Evolutionary conservation across 257 asterid species (phyloP).

Genomic region (Lithospermum erythrorhizon): DNA sequence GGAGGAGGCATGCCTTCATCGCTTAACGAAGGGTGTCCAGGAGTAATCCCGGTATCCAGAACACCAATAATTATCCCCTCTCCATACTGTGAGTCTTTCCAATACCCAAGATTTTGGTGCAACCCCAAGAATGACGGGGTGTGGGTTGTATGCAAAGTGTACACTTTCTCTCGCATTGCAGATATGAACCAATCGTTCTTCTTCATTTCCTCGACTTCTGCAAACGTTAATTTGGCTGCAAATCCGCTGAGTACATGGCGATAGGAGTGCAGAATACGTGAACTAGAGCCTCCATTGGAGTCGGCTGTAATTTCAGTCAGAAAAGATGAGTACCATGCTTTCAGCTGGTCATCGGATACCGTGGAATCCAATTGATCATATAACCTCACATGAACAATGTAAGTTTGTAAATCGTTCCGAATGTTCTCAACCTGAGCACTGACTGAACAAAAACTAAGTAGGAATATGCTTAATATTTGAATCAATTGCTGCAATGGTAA

Average conservation of each 20-base stretch:
- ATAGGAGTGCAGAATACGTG: conserved; percentile 1
- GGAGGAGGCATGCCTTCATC: conserved; percentile 8
- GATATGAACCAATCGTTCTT: neutral
- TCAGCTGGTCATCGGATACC: neutral
- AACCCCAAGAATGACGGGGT: conserved; percentile 5
- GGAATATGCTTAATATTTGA: too few relatives aligned
- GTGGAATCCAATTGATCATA: neutral
- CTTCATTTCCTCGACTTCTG: neutral
- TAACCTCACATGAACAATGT: neutral
- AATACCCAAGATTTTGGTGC: neutral
- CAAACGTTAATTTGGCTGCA: neutral
- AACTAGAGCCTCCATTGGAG: neutral
- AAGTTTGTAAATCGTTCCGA: neutral
- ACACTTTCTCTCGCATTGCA: neutral
- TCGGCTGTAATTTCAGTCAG: neutral
- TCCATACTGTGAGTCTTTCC: conserved; percentile 5
- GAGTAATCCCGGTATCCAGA: conserved; percentile 6
- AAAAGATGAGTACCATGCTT: neutral
- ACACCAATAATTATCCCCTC: neutral
- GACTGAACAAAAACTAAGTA: too few relatives aligned
- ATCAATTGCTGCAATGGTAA: too few relatives aligned
- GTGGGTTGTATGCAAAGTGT: conserved; percentile 3
- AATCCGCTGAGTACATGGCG: neutral
- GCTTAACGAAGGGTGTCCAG: conserved; percentile 6
- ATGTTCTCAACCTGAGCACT: too few relatives aligned